A percentile compares a stretch with the other conserved stretches of the same genome.
These are phyloP conservation scores for Rostrohypoxylon terebratum DNA, from an alignment of 495 filamentous ascomycete species.

Conservation along the genomic window DNA sequence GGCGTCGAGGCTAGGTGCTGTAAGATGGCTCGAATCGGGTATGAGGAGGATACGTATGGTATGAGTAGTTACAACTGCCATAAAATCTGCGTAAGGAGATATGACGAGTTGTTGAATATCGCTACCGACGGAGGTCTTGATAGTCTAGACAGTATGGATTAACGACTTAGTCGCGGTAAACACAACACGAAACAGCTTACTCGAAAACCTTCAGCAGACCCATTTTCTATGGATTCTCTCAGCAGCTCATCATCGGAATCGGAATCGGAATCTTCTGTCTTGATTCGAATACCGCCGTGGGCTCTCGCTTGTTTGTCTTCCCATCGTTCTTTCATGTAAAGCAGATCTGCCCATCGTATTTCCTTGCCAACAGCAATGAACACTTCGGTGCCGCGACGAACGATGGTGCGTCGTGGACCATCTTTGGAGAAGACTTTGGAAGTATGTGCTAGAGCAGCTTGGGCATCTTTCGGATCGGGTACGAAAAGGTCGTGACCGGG, in stretches of 20 bases:
- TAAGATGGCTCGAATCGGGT: conserved; percentile 79
- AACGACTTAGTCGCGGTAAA: conserved; percentile 32
- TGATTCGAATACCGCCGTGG: conserved; percentile 46
- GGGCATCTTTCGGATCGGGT: conserved; percentile 47
- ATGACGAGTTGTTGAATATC: conserved; percentile 84
- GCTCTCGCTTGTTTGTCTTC: conserved; percentile 59
- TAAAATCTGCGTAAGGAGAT: conserved; percentile 79
- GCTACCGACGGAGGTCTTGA: conserved; percentile 77
- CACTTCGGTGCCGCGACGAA: conserved; percentile 78
- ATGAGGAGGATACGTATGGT: conserved; percentile 84
- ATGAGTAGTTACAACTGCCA: conserved; percentile 85
- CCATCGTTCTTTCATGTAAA: conserved; percentile 78
- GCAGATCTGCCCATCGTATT: conserved; percentile 86
- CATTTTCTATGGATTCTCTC: conserved; percentile 45
- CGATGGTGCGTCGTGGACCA: conserved; percentile 76
- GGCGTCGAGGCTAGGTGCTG: conserved; percentile 68
- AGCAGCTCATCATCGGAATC: conserved; percentile 50
- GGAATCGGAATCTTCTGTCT: conserved; percentile 49
- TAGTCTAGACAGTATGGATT: conserved; percentile 60
- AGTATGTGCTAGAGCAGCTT: conserved; percentile 48
- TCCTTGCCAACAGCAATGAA: conserved; percentile 87
- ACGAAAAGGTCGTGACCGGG: conserved; percentile 80
- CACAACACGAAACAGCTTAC: conserved; percentile 52
- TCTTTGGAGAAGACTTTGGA: conserved; percentile 54
- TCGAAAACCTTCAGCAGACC: conserved; percentile 57